These are phyloP conservation scores for Clarireedia monteithiana DNA, from an alignment of 2,329 filamentous ascomycete genomes.

Conservation along the genomic window DNA sequence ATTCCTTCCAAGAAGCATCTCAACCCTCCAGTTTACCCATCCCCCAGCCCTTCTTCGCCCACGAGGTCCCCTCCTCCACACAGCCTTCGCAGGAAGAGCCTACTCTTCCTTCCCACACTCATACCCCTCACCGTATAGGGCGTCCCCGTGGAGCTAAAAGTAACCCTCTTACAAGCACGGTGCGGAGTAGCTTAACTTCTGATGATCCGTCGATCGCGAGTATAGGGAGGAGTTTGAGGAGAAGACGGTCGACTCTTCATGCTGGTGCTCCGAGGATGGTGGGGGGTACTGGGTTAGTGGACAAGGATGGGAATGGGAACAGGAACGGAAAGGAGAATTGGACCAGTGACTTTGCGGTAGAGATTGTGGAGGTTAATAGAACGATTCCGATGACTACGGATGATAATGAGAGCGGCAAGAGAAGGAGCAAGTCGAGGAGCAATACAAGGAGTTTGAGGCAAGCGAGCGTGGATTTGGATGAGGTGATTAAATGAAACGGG, in stretches of 20 bases:
- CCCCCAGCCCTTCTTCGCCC: neutral
- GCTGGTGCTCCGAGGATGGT: neutral
- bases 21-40: neutral
- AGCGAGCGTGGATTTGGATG: neutral
- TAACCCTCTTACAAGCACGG: neutral
- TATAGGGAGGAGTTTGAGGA: neutral
- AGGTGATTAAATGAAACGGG: too few relatives aligned
- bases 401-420: neutral
- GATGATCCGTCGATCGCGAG: neutral
- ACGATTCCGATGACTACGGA: neutral
- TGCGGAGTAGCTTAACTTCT: neutral
- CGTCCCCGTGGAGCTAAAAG: neutral
- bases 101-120: neutral
- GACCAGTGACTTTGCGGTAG: neutral
- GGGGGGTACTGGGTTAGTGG: neutral
- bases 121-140: neutral
- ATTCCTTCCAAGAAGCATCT: neutral
- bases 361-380: neutral
- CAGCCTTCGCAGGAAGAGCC: neutral
- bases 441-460: neutral
- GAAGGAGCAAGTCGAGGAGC: neutral
- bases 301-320: neutral
- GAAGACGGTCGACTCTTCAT: neutral
- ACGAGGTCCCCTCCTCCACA: neutral
- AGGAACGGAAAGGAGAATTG: neutral